These are phyloP conservation scores for Pichia gijzeniarum DNA, from an alignment of 805 yeast genomes.

Conservation along the genomic window DNA sequence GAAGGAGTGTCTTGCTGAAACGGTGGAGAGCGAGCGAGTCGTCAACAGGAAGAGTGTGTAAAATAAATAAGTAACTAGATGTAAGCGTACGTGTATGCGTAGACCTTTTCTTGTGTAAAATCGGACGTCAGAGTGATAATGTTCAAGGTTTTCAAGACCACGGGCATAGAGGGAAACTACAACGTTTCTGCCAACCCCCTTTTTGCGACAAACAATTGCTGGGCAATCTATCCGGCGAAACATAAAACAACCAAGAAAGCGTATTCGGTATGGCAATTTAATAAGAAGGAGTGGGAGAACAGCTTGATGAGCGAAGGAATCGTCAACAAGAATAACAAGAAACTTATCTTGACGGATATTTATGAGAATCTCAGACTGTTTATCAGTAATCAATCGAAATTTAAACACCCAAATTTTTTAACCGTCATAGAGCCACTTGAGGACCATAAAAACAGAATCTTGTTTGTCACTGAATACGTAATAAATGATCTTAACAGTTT, in stretches of 20 bases:
- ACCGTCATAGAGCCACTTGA: constrained; percentile 85
- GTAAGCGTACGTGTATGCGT: not conserved
- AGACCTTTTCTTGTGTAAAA: not conserved
- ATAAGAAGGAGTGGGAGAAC: constrained; percentile 66
- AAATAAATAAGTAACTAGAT: too few species aligned
- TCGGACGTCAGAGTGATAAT: constrained; percentile 22
- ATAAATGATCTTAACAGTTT: constrained; percentile 27
- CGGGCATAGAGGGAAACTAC: constrained; percentile 63
- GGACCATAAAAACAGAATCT: constrained; percentile 67
- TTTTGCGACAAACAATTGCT: constrained; percentile 63
- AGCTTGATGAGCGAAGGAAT: constrained; percentile 45
- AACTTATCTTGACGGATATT: constrained; percentile 49
- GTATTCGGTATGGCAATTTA: constrained; percentile 83
- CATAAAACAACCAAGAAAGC: constrained; percentile 51
- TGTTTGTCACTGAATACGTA: constrained; percentile 83
- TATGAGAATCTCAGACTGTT: constrained; percentile 62
- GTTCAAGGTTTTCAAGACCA: constrained; percentile 47
- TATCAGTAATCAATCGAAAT: constrained; percentile 63
- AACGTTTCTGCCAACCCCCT: constrained; percentile 64
- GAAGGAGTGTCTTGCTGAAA: constrained; percentile 57
- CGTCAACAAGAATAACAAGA: constrained; percentile 41
- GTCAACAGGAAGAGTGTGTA: not conserved
- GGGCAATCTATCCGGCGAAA: constrained; percentile 84
- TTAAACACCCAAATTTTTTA: constrained; percentile 85
- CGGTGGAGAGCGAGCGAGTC: not conserved